Base-by-base conservation (phyloP, 768 basidiomycete species). In the Pleurotus salmoneostramineus region DNA sequence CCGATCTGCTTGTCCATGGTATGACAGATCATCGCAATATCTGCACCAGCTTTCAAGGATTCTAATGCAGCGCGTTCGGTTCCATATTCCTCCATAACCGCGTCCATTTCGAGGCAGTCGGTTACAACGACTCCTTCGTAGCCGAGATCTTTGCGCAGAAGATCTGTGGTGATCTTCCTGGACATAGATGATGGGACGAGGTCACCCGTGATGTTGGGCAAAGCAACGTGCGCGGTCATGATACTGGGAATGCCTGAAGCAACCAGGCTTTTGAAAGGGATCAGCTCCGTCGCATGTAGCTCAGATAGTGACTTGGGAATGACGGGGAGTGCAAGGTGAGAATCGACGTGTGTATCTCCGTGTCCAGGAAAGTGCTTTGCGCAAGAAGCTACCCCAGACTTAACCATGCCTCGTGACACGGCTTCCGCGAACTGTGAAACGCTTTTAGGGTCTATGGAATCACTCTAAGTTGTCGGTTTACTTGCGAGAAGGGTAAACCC, bases 31-130 rank as follows among this genome's bases (percentile, higher is more conserved):
- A 90, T 89, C 3, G 74, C 85, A n/a, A 90, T 69, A 57, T 90
- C 89, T 12, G 83, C 84, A 3, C 88, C 88, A 0, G 88, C 87
- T 49, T 73, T 71, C 44, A 89, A 64, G 4, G 82, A 80, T 58
- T 75, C 66, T 14, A 88, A 77, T 0, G 85, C 83, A 4, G 85
- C 87, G 42, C 73, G 74, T 56, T 78, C 76, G 3, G 77, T 71
- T 5, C 83, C 83, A 8, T 76, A 72, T 14, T 72, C 71, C 32
- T 77, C 74, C 0, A 83, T 77, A 12, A 89, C 80, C 8, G 89
- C 87, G 49, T 84, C 84, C 88, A 91, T 89, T 70, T 89, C 88
- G 21, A 90, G 70, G 64, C 88, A 89, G 65, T 89, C 88, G 1
- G 88, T 89, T 32, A 89, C 87, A 17, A 88, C 68, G 37, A 89